Percentiles rank a stretch among this genome's conserved stretches.
These are phyloP conservation scores for Cunninghamia lanceolata DNA, from an alignment of 75 land plant species.

Conservation along the genomic window DNA sequence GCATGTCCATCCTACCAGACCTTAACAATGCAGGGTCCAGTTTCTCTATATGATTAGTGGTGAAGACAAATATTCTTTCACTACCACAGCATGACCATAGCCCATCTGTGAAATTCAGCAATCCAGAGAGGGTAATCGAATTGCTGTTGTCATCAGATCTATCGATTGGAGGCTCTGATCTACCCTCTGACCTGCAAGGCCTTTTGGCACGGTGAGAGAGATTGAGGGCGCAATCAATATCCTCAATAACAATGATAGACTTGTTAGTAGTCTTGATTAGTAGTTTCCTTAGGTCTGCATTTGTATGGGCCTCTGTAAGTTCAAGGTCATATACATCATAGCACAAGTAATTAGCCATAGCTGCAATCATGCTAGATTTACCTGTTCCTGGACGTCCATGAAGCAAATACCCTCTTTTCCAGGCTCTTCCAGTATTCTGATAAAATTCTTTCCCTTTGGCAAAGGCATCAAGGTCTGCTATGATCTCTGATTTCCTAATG, in stretches of 20 bases:
- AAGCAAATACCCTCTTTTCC: slow-evolving; percentile 87
- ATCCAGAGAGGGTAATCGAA: slow-evolving; percentile 72
- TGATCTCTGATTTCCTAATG: slow-evolving; percentile 47
- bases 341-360: slow-evolving; percentile 77
- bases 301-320: slow-evolving; percentile 74
- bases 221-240: slow-evolving; percentile 78
- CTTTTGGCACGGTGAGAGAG: slow-evolving; percentile 26
- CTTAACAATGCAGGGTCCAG: slow-evolving; percentile 79
- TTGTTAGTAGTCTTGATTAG: slow-evolving; percentile 79
- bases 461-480: slow-evolving; percentile 66
- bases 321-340: slow-evolving; percentile 89
- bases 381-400: slow-evolving; percentile 95
- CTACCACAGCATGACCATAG: slow-evolving; percentile 93
- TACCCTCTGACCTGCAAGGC: slow-evolving; percentile 2
- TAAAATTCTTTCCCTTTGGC: slow-evolving; percentile 60
- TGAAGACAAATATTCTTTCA: slow-evolving; percentile 86
- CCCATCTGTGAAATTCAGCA: slow-evolving; percentile 85
- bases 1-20: slow-evolving; percentile 93
- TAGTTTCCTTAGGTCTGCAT: slow-evolving; percentile 72
- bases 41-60: slow-evolving; percentile 88
- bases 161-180: not conserved
- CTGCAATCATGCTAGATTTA: slow-evolving; percentile 98
- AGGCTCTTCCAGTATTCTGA: slow-evolving; percentile 73
- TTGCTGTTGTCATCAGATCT: slow-evolving; percentile 17
- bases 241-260: slow-evolving; percentile 88